phyloP scores from a whole-genome alignment of 2,329 filamentous ascomycete species.

The Neobulgaria alba region DNA sequence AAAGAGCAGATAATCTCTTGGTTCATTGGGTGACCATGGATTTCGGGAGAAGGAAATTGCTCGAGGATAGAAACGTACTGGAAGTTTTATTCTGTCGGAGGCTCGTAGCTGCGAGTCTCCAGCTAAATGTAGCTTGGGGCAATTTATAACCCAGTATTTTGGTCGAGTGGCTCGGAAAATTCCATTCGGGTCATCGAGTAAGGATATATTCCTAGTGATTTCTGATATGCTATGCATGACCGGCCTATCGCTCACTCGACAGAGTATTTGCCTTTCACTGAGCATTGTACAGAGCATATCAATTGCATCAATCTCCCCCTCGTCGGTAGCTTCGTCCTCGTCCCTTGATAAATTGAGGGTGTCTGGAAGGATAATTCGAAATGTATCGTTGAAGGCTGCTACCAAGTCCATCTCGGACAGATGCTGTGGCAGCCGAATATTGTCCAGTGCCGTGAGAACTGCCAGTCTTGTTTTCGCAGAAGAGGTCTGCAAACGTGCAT shows the following conservation, averaged over 20 bases:
- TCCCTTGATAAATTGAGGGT: slow-evolving; percentile 27
- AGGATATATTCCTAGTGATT: slow-evolving; percentile 29
- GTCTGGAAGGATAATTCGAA: slow-evolving; percentile 32
- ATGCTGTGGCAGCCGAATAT: slow-evolving; percentile 29
- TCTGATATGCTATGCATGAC: slow-evolving; percentile 31
- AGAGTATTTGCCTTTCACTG: slow-evolving; percentile 29
- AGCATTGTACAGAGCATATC: slow-evolving; percentile 30
- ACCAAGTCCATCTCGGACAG: slow-evolving; percentile 31
- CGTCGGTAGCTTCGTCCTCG: slow-evolving; percentile 26
- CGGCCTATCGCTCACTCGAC: slow-evolving; percentile 34
- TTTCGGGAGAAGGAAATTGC: too few relatives aligned
- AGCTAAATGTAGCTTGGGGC: slow-evolving; percentile 30
- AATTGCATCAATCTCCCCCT: slow-evolving; percentile 31
- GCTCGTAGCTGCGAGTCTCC: slow-evolving; percentile 31
- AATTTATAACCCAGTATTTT: slow-evolving; percentile 32
- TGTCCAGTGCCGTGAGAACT: slow-evolving; percentile 30
- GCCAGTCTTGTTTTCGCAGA: slow-evolving; percentile 32
- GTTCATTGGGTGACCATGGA: too few relatives aligned
- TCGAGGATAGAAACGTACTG: slow-evolving; percentile 19
- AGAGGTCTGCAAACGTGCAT: slow-evolving; percentile 28
- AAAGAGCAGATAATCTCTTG: too few relatives aligned
- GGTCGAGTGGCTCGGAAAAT: slow-evolving; percentile 26
- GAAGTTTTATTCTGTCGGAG: slow-evolving; percentile 22
- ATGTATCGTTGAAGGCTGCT: slow-evolving; percentile 30
- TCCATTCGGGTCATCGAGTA: slow-evolving; percentile 31